Evolutionary conservation across 2,329 filamentous ascomycete genomes (phyloP), one percentile per base, ranked within the genome.

Genomic region (Fusarium udum): DNA sequence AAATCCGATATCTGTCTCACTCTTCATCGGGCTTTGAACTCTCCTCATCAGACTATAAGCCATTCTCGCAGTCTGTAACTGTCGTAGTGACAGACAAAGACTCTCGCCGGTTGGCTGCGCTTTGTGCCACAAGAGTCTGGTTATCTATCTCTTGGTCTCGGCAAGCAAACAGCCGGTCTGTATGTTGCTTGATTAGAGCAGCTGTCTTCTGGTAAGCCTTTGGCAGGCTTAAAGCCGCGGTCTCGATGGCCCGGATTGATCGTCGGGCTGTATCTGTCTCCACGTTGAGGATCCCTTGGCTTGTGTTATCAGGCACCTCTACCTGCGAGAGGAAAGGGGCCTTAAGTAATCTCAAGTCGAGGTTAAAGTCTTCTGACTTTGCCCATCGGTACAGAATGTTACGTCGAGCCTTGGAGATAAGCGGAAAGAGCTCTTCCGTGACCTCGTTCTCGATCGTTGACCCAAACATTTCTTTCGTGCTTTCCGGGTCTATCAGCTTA

Each of bases 261-360:
- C n/a, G n/a, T 2, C 34, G 3, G 49, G 34, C 13, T 10, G 34
- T 16, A 22, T 22, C n/a, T 2, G 18, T 26, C 32, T 52, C 49
- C 0, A 24, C 13, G 1, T 15, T 4, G 8, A 52, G 6, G 24
- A 11, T 24, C 3, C 1, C 32, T 24, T 6, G 18, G 24, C 3
- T 15, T 1, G n/a, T 24, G 0, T 52, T 13, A 1, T 37, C 32
- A 1, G 0, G 1, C 6, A 39, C 20, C 20, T 53, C 24, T 11
- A 39, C 24, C 20, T 28, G 3, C 0, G 34, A 4, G 13, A 28
- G 18, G 4, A 53, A 22, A 0, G 51, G 51, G 13, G 51, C 51
- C 18, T n/a, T 2, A 3, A 39, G 18, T 12, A 53, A 28, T 12
- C 36, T 2, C 9, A 0, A 28, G 14, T 53, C 18, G 0, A 39